phyloP scores from a whole-genome alignment of 2,329 filamentous ascomycete genomes.

The Colletotrichum eremochloae region DNA sequence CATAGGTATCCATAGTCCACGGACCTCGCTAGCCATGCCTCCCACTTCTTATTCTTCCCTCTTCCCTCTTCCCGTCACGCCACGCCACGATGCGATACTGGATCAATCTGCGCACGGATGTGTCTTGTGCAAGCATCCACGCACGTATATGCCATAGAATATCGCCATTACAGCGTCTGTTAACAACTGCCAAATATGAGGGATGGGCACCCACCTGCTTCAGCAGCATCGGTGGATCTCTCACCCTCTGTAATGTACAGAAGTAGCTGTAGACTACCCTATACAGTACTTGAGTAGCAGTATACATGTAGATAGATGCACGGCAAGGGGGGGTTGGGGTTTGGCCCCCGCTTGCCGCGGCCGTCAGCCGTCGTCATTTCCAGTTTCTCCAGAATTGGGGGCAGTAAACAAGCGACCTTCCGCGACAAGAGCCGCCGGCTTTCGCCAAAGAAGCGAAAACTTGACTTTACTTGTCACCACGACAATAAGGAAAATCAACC shows the following conservation, averaged over 20 bases:
- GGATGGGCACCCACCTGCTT: background rate
- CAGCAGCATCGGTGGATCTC: background rate
- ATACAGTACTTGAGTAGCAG: no score
- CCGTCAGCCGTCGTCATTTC: conserved; percentile 32
- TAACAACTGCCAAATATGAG: background rate
- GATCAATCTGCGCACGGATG: conserved; percentile 20
- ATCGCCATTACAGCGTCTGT: background rate
- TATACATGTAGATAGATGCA: conserved; percentile 42
- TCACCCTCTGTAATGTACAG: background rate
- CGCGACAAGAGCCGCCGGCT: conserved; percentile 40
- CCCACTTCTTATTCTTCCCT: background rate
- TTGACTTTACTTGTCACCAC: background rate
- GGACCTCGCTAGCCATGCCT: conserved; percentile 22
- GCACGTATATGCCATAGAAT: background rate
- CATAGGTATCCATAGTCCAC: conserved; percentile 30
- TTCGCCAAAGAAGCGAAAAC: conserved; percentile 28
- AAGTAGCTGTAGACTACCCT: no score
- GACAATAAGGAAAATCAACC: background rate
- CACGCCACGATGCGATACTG: conserved; percentile 7
- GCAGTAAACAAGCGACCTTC: conserved; percentile 44
- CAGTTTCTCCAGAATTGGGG: conserved; percentile 39
- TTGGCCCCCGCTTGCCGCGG: conserved; percentile 35
- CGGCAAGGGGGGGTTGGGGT: conserved; percentile 43
- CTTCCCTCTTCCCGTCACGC: background rate
- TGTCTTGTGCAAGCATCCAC: background rate